Base-by-base conservation (phyloP, 495 filamentous ascomycete species). In the Neohortaea acidophila region DNA sequence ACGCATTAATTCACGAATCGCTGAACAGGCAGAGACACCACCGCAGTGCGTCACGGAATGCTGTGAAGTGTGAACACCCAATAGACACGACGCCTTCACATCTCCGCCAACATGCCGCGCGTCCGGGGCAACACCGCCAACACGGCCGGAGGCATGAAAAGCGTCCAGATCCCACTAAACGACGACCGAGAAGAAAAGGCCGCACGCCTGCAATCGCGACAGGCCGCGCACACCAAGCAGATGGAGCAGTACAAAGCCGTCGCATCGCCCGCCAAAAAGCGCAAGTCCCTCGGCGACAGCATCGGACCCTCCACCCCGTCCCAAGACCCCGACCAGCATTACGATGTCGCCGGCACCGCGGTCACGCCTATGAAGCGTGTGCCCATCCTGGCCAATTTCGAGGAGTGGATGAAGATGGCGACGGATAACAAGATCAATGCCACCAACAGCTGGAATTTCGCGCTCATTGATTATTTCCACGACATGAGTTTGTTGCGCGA, bases 341-440 rank as follows among this genome's bases (percentile, higher is more conserved):
- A 41, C 18, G 60, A 70, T 19, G 73, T 82, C 21, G 71, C 65
- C 35, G 72, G 72, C 22, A 69, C 63, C 30, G 81, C 76, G 12
- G 79, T 94, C 34, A 96, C 89, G 21, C 89, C 89, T 12, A 84
- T 94, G 79, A 92, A 94, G 67, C 80, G 89, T 28, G 82, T 93
- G 22, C 91, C 89, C 0, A 80, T 99, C 39, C 57, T 96, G 36
- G 91, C 91, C 36, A 96, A 96, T 60, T 99, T 96, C 52, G 89
- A 99, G 59, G 91, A 99, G 54, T 96, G 89, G 89, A 96, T 99
- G 91, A 99, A 96, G 70, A 86, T 96, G 83, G 91, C 91, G 8
- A 96, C 87, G 17, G 89, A 99, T 64, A 99, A 99, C 48, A 99
- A 99, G 68, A 99, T 99, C 62, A 99, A 96, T 55, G 91, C 89